Base-by-base conservation (phyloP, 75 land plant genomes). In the Cupressus sempervirens region DNA sequence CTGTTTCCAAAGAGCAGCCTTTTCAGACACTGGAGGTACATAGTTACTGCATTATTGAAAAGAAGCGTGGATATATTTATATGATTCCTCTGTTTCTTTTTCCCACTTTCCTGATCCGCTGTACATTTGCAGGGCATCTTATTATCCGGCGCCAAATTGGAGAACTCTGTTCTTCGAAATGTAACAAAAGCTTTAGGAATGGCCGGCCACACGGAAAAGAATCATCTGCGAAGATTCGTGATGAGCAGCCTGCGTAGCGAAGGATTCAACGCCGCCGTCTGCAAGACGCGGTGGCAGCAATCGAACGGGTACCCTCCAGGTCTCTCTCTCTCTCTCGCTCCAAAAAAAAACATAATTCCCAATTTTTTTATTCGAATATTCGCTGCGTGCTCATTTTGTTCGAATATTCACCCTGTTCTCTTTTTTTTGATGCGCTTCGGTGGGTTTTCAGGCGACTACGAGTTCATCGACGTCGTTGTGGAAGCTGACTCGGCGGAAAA, bases 391-490 rank as follows among this genome's bases (percentile, higher is more conserved):
- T 50, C 15, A 50, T 50, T 26, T 23, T 65, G 26, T 26, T 26
- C 68, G 23, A 65, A 65, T 65, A 50, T 65, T 65, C 68, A 7
- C 8, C 26, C 8, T 13, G 14, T 50, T 14, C 53, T 50, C 3
- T 12, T 48, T 9, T 38, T 38, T 50, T 12, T 1, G 40, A 50
- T 50, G 3, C 15, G 0, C 3, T 20, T 20, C 3, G 4, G 4
- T 65, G 26, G 68, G n/a, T n/a, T n/a, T n/a, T 26, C 88, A 87
- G 96, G 96, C 6, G 91, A 86, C 85, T 92, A 96, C 89, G 93
- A 94, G 88, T 96, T 86, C 90, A 93, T 96, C 79, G 98, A 96
- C 87, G 93, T 93, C 65, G 58, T 93, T 35, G 88, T 75, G 36
- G 83, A 72, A 74, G 73, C 12, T 14, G 34, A 81, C 82, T 52